Conservation (phyloP, 169 alveolate species). For the Hepatocystis sp. region DNA sequence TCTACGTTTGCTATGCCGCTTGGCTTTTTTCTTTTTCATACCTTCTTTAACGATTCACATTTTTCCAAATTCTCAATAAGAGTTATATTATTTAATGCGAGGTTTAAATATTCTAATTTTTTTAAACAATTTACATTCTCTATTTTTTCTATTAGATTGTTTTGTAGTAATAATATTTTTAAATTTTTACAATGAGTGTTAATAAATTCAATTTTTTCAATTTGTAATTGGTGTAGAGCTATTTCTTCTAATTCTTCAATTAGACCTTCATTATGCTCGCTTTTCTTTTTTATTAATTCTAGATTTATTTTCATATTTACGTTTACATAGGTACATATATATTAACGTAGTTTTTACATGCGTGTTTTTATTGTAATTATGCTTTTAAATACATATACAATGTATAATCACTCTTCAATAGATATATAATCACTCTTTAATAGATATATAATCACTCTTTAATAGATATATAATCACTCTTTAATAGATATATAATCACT, state of each 20-base stretch:
- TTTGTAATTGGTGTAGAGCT: slow-evolving; percentile 87
- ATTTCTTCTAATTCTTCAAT: slow-evolving; percentile 91
- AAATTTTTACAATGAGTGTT: slow-evolving; percentile 91
- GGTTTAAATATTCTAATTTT: slow-evolving; percentile 90
- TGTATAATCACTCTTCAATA: too few relatives aligned
- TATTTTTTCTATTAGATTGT: slow-evolving; percentile 90
- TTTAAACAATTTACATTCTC: slow-evolving; percentile 88
- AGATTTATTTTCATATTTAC: slow-evolving; percentile 51
- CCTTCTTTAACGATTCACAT: slow-evolving; percentile 89
- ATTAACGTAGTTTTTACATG: not conserved
- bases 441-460: too few relatives aligned
- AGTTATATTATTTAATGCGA: slow-evolving; percentile 90
- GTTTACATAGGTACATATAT: not conserved
- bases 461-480: too few relatives aligned
- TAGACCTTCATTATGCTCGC: slow-evolving; percentile 93
- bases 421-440: too few relatives aligned
- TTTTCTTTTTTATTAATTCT: slow-evolving; percentile 88
- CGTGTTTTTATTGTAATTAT: not conserved
- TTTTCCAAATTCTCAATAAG: slow-evolving; percentile 89
- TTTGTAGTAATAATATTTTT: slow-evolving; percentile 89
- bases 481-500: too few relatives aligned
- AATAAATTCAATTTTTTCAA: slow-evolving; percentile 88
- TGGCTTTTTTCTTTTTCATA: not conserved
- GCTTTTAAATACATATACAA: not conserved
- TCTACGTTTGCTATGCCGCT: not conserved